Evolutionary conservation across 164 flowering plant species (phyloP), one percentile per base, ranked within the genome.

Genomic region (Magnolia sinica): DNA sequence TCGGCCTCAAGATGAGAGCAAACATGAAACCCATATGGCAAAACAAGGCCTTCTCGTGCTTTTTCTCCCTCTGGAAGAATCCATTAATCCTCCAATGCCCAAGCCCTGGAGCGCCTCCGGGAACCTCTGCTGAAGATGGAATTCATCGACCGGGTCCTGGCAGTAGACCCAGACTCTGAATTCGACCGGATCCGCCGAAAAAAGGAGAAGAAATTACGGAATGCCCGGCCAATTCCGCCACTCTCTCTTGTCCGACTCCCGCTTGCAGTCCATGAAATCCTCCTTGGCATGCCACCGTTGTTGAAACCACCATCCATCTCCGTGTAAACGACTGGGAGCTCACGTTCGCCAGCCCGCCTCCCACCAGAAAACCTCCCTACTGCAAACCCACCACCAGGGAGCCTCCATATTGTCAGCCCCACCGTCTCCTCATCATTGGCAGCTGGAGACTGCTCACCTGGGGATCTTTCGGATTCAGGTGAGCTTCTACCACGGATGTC

Each of bases 311-410:
- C 94, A 66, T 90, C 95, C 89, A 90, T 83, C 76, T 92, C 97
- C 1, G 94, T 88, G 76, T 86, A 89, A 19, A 91, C 94, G 49
- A 79, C 89, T 2, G 97, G 97, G 13, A 87, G 74, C 78, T 85
- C 89, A n/a, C 91, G 79, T 70, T 88, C 90, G 0, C 83, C 87
- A 0, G 81, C 83, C 14, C 86, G 80, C 65, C 84, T 68, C 0
- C 92, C 91, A 0, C 91, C 91, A 1, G 82, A 76, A 72, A 90
- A 89, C 75, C 97, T 85, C 58, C 97, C 97, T 8, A 93, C 97
- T 0, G 97, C 97, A 74, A 91, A 92, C 2, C 93, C 95, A 9
- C 97, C 97, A 4, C 97, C 94, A 0, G 97, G 97, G 7, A 93
- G 80, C 74, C 95, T 85, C 97, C 95, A 88, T 13, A 91, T 89